Percentiles rank a stretch among this genome's conserved stretches.
phyloP scores from a whole-genome alignment of 2,329 filamentous ascomycete species.

The Trichoderma sp. region DNA sequence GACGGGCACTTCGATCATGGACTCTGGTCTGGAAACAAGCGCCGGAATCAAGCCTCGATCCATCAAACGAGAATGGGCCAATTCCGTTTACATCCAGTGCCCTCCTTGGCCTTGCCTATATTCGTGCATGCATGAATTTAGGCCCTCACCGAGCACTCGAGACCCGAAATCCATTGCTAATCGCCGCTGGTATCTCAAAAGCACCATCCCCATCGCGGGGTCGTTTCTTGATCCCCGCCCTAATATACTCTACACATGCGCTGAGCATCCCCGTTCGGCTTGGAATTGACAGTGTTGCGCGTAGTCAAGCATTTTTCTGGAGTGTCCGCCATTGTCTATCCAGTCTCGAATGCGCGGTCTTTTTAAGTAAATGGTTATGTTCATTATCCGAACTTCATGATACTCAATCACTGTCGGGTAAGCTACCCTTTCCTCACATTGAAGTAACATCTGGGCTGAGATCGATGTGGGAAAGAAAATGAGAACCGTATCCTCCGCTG shows the following conservation, averaged over 20 bases:
- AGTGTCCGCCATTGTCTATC: background rate
- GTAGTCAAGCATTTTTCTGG: background rate
- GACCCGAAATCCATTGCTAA: background rate
- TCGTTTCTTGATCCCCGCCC: background rate
- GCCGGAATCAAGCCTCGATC: background rate
- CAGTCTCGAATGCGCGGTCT: background rate
- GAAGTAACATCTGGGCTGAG: background rate
- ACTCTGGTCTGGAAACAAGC: background rate
- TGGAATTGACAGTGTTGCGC: background rate
- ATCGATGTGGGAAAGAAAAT: background rate
- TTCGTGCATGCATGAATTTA: background rate
- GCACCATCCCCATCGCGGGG: background rate
- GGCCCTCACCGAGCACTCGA: background rate
- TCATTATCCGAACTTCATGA: background rate
- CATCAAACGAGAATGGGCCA: background rate
- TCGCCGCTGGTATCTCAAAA: background rate
- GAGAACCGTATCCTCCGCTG: background rate
- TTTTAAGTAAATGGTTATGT: background rate
- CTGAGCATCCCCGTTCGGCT: background rate
- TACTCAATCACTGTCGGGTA: background rate
- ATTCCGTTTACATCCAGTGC: background rate
- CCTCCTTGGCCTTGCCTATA: background rate
- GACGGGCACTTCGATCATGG: background rate
- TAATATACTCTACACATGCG: background rate
- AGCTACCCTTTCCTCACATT: background rate